A percentile compares a stretch with the other conserved stretches of the same genome.
Evolutionary conservation across 371 early-diverging fungal genomes (phyloP).

Genomic region (Mucor irregularis): DNA sequence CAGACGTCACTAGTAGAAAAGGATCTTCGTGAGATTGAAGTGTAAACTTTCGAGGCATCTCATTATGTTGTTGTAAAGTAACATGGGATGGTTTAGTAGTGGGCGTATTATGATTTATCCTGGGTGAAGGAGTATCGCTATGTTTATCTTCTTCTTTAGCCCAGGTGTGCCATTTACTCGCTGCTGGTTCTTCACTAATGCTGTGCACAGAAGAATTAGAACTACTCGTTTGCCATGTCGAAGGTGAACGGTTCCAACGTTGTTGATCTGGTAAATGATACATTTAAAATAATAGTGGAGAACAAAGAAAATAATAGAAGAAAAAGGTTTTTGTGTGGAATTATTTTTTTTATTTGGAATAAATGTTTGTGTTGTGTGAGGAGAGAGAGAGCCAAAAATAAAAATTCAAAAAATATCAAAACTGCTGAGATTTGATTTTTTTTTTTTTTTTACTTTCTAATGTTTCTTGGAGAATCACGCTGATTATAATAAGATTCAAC

Average conservation of each 20-base stretch:
- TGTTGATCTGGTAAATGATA: too few species aligned
- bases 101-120: background rate
- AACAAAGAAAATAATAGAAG: background rate
- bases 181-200: background rate
- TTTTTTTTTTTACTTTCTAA: constrained; percentile 25
- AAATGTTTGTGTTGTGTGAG: background rate
- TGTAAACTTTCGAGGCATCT: background rate
- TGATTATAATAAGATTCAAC: constrained; percentile 57
- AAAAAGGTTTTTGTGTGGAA: background rate
- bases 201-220: background rate
- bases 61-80: background rate
- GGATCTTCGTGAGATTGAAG: constrained; percentile 5
- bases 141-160: background rate
- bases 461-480: constrained; percentile 22
- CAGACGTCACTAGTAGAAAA: constrained; percentile 8
- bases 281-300: background rate
- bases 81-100: background rate
- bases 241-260: too few species aligned
- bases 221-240: too few species aligned
- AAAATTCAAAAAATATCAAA: too few species aligned
- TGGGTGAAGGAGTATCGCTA: background rate
- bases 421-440: constrained; percentile 25
- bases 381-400: background rate
- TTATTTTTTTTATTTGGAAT: background rate
- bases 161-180: constrained; percentile 5